Evolutionary conservation across 176 grass and related monocot genomes (phyloP), one percentile per base, ranked within the genome.

Genomic region (Oryza coarctata): DNA sequence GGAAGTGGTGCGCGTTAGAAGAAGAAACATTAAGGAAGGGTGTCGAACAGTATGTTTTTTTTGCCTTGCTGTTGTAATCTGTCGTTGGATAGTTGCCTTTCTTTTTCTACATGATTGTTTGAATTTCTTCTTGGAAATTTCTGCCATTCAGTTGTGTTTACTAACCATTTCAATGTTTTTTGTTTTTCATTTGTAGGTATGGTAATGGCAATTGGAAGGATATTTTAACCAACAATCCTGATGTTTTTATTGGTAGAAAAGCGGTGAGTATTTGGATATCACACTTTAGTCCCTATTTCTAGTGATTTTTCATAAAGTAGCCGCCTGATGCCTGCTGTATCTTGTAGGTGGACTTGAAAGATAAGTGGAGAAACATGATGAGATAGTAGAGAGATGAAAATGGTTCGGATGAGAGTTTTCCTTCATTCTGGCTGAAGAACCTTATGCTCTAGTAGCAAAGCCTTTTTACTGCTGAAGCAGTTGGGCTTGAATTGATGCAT

Each of bases 321-420:
- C 49, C 22, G 12, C 22, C 29, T 71, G 17, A 31, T 31, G 8
- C 22, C 29, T 71, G 17, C 32, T 36, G 31, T 23, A 40, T 73
- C 33, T 28, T 43, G 71, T 65, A 97, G 94, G 79, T 75, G 65
- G 94, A 97, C 65, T 78, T 97, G 81, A 97, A 97, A 82, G 94
- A 97, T 67, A 97, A 97, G 36, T 97, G 94, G 94, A 90, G 94
- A 74, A 97, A 97, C 65, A 94, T 97, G 91, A 91, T 34, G 31
- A 85, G 84, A 26, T 77, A 85, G 43, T 25, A 64, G 68, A 80
- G 73, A 36, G n/a, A 12, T 65, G n/a, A n/a, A 10, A 30, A 30
- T 31, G 12, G 62, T 64, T 14, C 60, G 25, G 6, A 71, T 28
- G 4, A 9, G 36, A 9, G 18, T 35, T 28, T 14, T 45, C 13